Conservation (phyloP, 495 filamentous ascomycete genomes). For the Eremomyces bilateralis region DNA sequence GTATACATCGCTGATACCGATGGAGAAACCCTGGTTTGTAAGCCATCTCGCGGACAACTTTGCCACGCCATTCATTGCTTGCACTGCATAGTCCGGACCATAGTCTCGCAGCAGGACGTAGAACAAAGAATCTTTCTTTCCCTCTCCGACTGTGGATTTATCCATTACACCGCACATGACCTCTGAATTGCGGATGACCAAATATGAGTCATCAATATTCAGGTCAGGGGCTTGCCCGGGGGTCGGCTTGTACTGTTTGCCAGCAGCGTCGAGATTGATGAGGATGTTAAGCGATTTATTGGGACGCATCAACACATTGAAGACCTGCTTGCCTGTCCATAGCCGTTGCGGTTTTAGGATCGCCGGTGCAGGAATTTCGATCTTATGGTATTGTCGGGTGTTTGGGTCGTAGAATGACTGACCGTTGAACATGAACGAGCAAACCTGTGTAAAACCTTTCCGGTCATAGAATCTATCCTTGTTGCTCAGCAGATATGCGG, state of each 20-base stretch:
- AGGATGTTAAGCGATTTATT: conserved; percentile 57
- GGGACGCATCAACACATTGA: conserved; percentile 85
- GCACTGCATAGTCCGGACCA: conserved; percentile 68
- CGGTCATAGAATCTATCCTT: conserved; percentile 89
- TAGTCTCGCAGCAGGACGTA: conserved; percentile 91
- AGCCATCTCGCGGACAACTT: conserved; percentile 78
- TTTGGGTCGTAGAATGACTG: conserved; percentile 21
- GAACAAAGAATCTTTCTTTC: conserved; percentile 95
- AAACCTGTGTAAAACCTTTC: conserved; percentile 65
- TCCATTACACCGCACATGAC: conserved; percentile 98
- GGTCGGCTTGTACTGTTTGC: conserved; percentile 42
- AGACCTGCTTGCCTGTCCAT: conserved; percentile 97
- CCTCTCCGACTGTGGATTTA: conserved; percentile 81
- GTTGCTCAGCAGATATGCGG: conserved; percentile 71
- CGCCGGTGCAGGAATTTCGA: conserved; percentile 71
- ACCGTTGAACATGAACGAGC: conserved; percentile 81
- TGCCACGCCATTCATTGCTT: conserved; percentile 84
- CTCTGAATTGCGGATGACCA: conserved; percentile 88
- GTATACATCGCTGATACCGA: conserved; percentile 85
- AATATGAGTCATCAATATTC: conserved; percentile 62
- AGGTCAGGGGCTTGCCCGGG: conserved; percentile 43
- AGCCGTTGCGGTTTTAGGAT: conserved; percentile 68
- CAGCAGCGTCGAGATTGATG: conserved; percentile 85
- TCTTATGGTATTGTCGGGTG: conserved; percentile 25
- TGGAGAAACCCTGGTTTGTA: conserved; percentile 81